phyloP scores from a whole-genome alignment of 345 rosid species.

The Lepidium aucheri region DNA sequence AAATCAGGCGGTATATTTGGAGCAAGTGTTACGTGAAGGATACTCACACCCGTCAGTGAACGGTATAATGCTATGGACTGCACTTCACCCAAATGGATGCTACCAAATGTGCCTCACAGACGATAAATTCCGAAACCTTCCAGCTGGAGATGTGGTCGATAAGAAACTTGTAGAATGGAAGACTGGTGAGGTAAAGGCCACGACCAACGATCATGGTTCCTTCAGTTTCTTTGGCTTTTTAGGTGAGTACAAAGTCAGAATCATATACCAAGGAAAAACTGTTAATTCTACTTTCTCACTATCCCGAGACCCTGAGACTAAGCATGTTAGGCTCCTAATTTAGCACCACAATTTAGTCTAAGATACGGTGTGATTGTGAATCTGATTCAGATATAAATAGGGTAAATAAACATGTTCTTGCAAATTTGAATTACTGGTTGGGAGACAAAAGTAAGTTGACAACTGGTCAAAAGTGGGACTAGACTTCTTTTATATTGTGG shows the following conservation, averaged over 20 bases:
- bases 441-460: no score
- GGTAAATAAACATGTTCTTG: no score
- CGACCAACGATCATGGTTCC: slow-evolving; percentile 53
- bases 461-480: no score
- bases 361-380: neutral
- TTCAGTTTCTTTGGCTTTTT: slow-evolving; percentile 56
- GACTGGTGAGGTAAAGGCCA: slow-evolving; percentile 30
- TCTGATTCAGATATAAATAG: neutral
- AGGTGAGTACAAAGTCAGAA: slow-evolving; percentile 49
- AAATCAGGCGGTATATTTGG: slow-evolving; percentile 50
- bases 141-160: slow-evolving; percentile 70
- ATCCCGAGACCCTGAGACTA: slow-evolving; percentile 41
- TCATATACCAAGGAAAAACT: slow-evolving; percentile 26
- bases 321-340: slow-evolving; percentile 39
- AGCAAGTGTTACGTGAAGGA: slow-evolving; percentile 77
- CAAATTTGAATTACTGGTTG: no score
- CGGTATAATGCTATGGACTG: slow-evolving; percentile 90
- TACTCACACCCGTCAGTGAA: slow-evolving; percentile 72
- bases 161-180: slow-evolving; percentile 53
- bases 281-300: slow-evolving; percentile 46
- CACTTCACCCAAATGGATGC: slow-evolving; percentile 68
- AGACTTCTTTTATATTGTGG: no score
- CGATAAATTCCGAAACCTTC: slow-evolving; percentile 44
- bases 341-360: neutral
- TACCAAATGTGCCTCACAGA: slow-evolving; percentile 84